These are phyloP conservation scores for Phlebopus sp. DNA, from an alignment of 1,284 basidiomycete species.

Conservation along the genomic window DNA sequence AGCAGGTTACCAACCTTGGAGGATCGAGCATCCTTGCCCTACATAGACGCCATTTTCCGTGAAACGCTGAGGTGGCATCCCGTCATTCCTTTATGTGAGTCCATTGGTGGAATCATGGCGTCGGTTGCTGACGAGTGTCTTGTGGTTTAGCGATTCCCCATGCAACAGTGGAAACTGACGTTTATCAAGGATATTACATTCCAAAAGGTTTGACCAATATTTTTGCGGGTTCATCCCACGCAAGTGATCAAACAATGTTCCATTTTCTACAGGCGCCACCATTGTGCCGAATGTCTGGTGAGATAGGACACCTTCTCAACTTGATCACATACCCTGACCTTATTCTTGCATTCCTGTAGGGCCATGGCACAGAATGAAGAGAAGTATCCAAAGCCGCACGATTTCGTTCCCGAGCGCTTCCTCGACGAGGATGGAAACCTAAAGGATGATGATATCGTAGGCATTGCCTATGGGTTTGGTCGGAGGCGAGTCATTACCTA, in stretches of 20 bases:
- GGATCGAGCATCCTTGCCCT: constrained; percentile 6
- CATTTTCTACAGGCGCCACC: constrained; percentile 7
- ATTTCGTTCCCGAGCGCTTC: constrained; percentile 19
- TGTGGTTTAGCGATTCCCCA: constrained; percentile 11
- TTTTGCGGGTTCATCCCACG: no score
- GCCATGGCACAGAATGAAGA: constrained; percentile 18
- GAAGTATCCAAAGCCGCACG: constrained; percentile 14
- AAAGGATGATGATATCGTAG: constrained; percentile 13
- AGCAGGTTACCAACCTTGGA: constrained; percentile 1
- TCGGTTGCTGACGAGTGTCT: background rate
- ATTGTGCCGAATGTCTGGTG: constrained; percentile 18
- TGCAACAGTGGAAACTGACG: constrained; percentile 11
- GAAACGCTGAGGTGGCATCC: constrained; percentile 10
- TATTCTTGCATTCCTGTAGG: constrained; percentile 4
- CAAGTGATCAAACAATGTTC: no score
- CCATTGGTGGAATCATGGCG: background rate
- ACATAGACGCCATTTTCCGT: constrained; percentile 7
- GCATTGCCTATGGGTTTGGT: constrained; percentile 22
- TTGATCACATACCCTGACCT: background rate
- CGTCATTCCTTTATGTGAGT: constrained; percentile 2
- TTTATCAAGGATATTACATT: constrained; percentile 15
- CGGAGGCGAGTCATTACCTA: constrained; percentile 2
- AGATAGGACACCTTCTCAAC: background rate
- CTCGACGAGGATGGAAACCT: constrained; percentile 17
- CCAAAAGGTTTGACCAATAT: constrained; percentile 13